Base-by-base conservation (phyloP, 495 filamentous ascomycete genomes). In the Penicillium daleae region DNA sequence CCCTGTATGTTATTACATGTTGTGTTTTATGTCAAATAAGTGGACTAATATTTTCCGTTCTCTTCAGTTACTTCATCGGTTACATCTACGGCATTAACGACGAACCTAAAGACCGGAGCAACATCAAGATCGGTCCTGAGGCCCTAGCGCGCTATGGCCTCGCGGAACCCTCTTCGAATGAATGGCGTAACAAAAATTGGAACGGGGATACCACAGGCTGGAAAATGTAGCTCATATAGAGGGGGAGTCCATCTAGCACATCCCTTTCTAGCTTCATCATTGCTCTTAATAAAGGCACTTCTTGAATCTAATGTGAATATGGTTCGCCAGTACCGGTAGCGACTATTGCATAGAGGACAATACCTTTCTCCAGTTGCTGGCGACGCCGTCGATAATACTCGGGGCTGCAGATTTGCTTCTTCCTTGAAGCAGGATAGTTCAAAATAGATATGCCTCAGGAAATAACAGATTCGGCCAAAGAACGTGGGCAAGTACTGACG, bases 41-140 rank as follows among this genome's bases (percentile, higher is more conserved):
- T 54, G 51, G 51, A 54, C 29, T 21, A 22, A 54, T 29, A 54
- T 54, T 54, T 54, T 54, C 51, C 51, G 17, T 33, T 54, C 51
- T 49, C 29, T 60, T 39, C 39, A 64, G 62, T 53, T 60, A 64
- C 48, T 64, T 60, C 50, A 60, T 64, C 56, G 62, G 49, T 29
- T 46, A 37, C 57, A 44, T 53, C 51, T 54, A 35, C 42, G 49
- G 48, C n/a, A 64, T 52, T 12, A 39, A 31, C 32, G 29, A 49
- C 32, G 29, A 60, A 19, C 46, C 46, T 54, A 48, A 60, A 44
- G 37, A 64, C 29, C 39, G 27, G 31, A 59, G 51, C 27, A 33
- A 54, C 29, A 54, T 54, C 51, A 54, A 54, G 51, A 54, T 54
- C 51, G 27, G 51, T 54, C 51, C 19, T 54, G 51, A 54, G 51